Conservation (phyloP, 1,139 yeast species). For the Debaryomycetaceae sp. region DNA sequence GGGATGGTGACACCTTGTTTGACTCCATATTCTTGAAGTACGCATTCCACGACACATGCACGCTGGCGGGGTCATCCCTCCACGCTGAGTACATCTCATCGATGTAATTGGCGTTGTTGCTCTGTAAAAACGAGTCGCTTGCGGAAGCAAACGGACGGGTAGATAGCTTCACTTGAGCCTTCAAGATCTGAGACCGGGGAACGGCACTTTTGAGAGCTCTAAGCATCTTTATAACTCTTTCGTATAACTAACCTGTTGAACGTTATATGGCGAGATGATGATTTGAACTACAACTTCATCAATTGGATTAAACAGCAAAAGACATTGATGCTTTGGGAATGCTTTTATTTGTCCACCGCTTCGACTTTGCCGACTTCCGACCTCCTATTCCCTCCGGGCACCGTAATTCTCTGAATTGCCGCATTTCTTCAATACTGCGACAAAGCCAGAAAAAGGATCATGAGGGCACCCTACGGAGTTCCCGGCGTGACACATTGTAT, state of each 20-base stretch:
- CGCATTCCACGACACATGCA: conserved; percentile 95
- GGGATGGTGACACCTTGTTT: conserved; percentile 62
- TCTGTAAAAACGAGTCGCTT: conserved; percentile 72
- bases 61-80: conserved; percentile 85
- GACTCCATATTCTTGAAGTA: conserved; percentile 87
- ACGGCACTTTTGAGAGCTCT: conserved; percentile 42
- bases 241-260: conserved; percentile 3
- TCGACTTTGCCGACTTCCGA: conserved; percentile 1
- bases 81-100: conserved; percentile 98
- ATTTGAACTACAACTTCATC: neutral
- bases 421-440: neutral
- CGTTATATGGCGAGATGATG: conserved; percentile 3
- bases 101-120: conserved; percentile 85
- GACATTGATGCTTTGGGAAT: conserved; percentile 1
- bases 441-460: neutral
- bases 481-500: neutral
- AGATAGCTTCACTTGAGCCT: conserved; percentile 12
- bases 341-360: conserved; percentile 8
- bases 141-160: conserved; percentile 26
- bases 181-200: conserved; percentile 31
- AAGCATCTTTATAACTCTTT: conserved; percentile 25
- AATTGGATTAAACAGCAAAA: conserved; percentile 1
- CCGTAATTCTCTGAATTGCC: neutral
- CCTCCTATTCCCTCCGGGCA: conserved; percentile 1
- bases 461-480: neutral